phyloP scores from a whole-genome alignment of 2,329 filamentous ascomycete species.

The Trichoderma koningii region DNA sequence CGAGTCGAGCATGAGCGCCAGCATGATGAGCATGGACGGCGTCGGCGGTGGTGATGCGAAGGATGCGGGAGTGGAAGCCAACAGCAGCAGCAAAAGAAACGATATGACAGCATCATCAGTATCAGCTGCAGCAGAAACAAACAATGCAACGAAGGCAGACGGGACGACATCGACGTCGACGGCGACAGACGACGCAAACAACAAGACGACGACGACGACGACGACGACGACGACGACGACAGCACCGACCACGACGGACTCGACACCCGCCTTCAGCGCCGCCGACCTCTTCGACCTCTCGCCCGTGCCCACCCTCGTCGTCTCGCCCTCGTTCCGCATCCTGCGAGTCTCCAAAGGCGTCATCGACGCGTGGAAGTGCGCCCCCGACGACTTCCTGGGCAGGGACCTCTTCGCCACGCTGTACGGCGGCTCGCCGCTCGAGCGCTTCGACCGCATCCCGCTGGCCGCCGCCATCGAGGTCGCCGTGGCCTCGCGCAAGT shows the following conservation, averaged over 20 bases:
- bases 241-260: neutral
- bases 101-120: too few relatives aligned
- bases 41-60: too few relatives aligned
- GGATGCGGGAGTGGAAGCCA: too few relatives aligned
- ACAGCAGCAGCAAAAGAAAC: too few relatives aligned
- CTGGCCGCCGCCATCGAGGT: conserved; percentile 36
- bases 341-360: conserved; percentile 37
- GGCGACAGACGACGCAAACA: too few relatives aligned
- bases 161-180: too few relatives aligned
- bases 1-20: neutral
- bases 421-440: conserved; percentile 33
- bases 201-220: too few relatives aligned
- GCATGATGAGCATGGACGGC: neutral
- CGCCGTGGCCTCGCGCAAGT: conserved; percentile 35
- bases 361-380: conserved; percentile 35
- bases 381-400: conserved; percentile 34
- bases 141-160: too few relatives aligned
- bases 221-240: too few relatives aligned
- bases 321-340: conserved; percentile 39
- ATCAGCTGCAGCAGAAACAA: too few relatives aligned
- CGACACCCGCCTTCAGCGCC: too few relatives aligned
- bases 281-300: conserved; percentile 27
- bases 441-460: conserved; percentile 35
- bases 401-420: conserved; percentile 37
- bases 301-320: conserved; percentile 38